Evolutionary conservation across 352 stramenopile genomes (phyloP).

Genomic region (Salisapilia sapeloensis): DNA sequence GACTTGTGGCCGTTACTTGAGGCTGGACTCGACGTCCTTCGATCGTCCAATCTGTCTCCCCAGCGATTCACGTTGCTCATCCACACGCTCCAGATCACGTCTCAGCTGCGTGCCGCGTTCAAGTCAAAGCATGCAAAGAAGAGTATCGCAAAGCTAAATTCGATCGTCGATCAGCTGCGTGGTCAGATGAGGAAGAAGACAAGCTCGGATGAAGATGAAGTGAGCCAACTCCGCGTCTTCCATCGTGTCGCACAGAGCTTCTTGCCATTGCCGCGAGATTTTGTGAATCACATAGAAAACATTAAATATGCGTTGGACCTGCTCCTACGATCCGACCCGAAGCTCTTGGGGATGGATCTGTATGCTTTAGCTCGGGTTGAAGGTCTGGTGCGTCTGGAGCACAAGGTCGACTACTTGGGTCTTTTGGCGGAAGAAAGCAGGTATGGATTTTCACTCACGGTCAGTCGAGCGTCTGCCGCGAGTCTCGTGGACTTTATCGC

Average conservation of each 20-base stretch:
- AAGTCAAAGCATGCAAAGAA: not conserved
- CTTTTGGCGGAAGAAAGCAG: conserved; percentile 39
- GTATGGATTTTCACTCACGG: conserved; percentile 26
- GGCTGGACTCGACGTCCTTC: conserved; percentile 16
- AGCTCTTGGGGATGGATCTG: conserved; percentile 49
- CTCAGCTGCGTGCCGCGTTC: conserved; percentile 27
- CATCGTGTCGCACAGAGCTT: not conserved
- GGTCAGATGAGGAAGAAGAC: not conserved
- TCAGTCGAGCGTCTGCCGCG: conserved; percentile 32
- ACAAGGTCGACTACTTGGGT: conserved; percentile 62
- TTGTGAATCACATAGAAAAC: conserved; percentile 14
- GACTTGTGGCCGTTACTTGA: conserved; percentile 29
- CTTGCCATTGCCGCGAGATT: conserved; percentile 7
- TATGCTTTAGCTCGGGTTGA: conserved; percentile 30
- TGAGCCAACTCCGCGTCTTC: not conserved
- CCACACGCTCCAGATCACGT: conserved; percentile 42
- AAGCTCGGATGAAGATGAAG: not conserved
- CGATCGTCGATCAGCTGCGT: not conserved
- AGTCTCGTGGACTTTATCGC: conserved; percentile 60
- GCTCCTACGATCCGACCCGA: conserved; percentile 45
- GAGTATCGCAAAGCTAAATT: not conserved
- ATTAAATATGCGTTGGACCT: conserved; percentile 36
- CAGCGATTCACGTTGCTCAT: conserved; percentile 51
- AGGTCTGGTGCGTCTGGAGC: conserved; percentile 32
- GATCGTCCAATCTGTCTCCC: conserved; percentile 26